Evolutionary conservation across 192 early-diverging fungal genomes (phyloP).

Genomic region (Coemansia sp.): DNA sequence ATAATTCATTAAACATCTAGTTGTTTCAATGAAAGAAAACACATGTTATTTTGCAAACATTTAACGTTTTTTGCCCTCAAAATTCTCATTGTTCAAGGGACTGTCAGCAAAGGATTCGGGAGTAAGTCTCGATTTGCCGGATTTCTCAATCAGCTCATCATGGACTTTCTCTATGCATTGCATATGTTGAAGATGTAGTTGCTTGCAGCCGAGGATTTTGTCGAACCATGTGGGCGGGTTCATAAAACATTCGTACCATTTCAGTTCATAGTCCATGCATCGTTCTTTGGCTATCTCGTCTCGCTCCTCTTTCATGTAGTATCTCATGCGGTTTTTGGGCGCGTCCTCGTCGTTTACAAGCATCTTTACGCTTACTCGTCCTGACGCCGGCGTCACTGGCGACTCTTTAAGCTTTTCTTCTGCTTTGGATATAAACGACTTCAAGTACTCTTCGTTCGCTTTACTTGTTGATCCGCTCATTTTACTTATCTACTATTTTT

Average conservation of each 20-base stretch:
- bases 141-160: constrained; percentile 2
- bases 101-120: background rate
- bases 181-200: background rate
- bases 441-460: constrained; percentile 36
- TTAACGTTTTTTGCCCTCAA: constrained; percentile 3
- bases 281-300: constrained; percentile 37
- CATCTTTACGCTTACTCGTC: constrained; percentile 12
- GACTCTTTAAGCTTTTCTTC: constrained; percentile 22
- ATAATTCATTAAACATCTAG: background rate
- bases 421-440: constrained; percentile 30
- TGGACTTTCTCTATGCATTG: background rate
- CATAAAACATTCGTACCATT: constrained; percentile 28
- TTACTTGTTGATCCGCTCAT: constrained; percentile 6
- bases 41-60: background rate
- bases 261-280: constrained; percentile 41
- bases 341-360: constrained; percentile 29
- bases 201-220: constrained; percentile 2
- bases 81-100: background rate
- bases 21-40: too few species aligned
- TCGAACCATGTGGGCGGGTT: constrained; percentile 17
- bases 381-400: constrained; percentile 28
- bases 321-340: constrained; percentile 25
- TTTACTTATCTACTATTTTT: too few species aligned
- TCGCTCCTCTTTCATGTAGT: constrained; percentile 36
- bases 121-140: background rate